Conservation (phyloP, 371 early-diverging fungal genomes). For the Actinomucor elegans region DNA sequence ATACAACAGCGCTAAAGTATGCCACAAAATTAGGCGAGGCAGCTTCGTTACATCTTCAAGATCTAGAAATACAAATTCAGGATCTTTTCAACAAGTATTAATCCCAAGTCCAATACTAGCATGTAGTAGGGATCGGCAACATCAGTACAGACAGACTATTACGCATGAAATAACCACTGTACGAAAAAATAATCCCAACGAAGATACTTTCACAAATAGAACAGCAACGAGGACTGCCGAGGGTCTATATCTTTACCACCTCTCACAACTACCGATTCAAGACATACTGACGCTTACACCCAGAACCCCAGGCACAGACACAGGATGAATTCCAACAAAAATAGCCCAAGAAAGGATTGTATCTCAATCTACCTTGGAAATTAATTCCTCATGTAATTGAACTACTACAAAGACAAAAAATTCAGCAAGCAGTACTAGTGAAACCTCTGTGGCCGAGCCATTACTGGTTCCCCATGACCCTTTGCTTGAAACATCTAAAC, state of each 20-base stretch:
- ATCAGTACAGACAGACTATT: constrained; percentile 10
- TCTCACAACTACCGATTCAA: constrained; percentile 14
- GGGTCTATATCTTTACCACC: constrained; percentile 33
- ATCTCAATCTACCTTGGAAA: background rate
- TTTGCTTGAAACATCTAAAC: background rate
- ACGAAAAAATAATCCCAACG: constrained; percentile 9
- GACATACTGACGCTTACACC: constrained; percentile 27
- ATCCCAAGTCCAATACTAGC: constrained; percentile 5
- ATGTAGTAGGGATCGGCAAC: constrained; percentile 18
- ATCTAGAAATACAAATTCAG: constrained; percentile 14
- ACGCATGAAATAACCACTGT: constrained; percentile 4
- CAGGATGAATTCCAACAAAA: constrained; percentile 2
- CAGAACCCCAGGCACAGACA: background rate
- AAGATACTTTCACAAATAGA: constrained; percentile 1
- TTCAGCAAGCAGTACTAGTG: constrained; percentile 16
- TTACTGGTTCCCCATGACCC: constrained; percentile 21
- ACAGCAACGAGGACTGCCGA: constrained; percentile 4
- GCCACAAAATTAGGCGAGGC: constrained; percentile 15
- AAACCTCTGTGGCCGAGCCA: constrained; percentile 28
- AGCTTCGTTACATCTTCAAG: constrained; percentile 13
- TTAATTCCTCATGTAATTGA: constrained; percentile 23
- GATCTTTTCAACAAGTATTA: constrained; percentile 7
- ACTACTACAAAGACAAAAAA: constrained; percentile 16
- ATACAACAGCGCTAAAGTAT: constrained; percentile 27
- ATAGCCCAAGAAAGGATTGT: background rate